Percentiles rank a stretch among this genome's conserved stretches.
These are phyloP conservation scores for Chaetomium sp. DNA, from an alignment of 2,329 filamentous ascomycete species.

Conservation along the genomic window DNA sequence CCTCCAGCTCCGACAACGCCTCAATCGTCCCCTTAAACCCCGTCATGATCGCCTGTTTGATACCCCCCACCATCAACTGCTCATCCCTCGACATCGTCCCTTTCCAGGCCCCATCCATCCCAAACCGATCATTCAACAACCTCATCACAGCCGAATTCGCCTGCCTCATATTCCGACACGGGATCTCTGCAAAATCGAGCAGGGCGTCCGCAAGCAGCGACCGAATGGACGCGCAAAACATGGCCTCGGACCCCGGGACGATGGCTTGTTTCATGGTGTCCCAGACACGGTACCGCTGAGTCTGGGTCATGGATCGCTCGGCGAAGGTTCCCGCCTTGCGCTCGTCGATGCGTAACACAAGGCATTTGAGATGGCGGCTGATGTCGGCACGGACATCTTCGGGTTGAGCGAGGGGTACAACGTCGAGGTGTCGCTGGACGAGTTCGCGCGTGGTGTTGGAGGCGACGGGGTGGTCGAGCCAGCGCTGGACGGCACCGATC, in stretches of 20 bases:
- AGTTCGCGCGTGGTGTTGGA: slow-evolving; percentile 23
- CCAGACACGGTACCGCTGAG: slow-evolving; percentile 21
- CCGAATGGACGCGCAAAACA: slow-evolving; percentile 19
- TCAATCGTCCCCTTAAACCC: slow-evolving; percentile 21
- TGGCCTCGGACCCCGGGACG: slow-evolving; percentile 17
- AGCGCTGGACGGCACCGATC: slow-evolving; percentile 15
- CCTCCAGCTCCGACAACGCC: slow-evolving; percentile 13
- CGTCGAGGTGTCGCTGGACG: slow-evolving; percentile 24
- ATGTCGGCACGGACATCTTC: slow-evolving; percentile 12
- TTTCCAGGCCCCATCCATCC: slow-evolving; percentile 22
- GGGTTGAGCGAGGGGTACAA: slow-evolving; percentile 22
- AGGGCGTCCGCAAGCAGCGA: slow-evolving; percentile 16
- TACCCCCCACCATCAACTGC: slow-evolving; percentile 19
- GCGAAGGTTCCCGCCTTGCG: slow-evolving; percentile 6
- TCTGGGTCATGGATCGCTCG: slow-evolving; percentile 13
- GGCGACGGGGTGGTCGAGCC: slow-evolving; percentile 19
- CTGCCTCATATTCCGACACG: slow-evolving; percentile 13
- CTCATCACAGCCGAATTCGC: slow-evolving; percentile 13
- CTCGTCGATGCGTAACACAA: slow-evolving; percentile 16
- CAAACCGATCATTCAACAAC: slow-evolving; percentile 20
- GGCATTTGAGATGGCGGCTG: slow-evolving; percentile 13
- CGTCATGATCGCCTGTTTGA: slow-evolving; percentile 19
- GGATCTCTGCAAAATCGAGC: slow-evolving; percentile 18
- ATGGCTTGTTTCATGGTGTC: slow-evolving; percentile 20
- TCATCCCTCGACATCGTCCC: slow-evolving; percentile 17